Evolutionary conservation across 371 early-diverging fungal species (phyloP).

Genomic region (Lichtheimia ornata): DNA sequence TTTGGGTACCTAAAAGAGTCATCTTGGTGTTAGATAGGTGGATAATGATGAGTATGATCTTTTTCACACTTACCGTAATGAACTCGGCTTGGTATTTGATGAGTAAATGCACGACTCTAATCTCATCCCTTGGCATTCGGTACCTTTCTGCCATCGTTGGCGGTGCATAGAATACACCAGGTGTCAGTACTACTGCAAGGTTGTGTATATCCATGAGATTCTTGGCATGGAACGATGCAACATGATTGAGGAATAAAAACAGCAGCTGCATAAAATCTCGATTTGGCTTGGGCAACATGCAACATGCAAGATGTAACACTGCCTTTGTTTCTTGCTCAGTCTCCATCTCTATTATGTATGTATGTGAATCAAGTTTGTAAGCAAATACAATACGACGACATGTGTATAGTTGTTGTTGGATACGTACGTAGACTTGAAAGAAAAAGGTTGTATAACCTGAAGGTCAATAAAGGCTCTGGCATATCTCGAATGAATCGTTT

Average conservation of each 20-base stretch:
- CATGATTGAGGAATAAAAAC: slow-evolving; percentile 79
- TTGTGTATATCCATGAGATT: slow-evolving; percentile 91
- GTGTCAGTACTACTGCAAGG: slow-evolving; percentile 89
- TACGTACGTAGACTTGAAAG: slow-evolving; percentile 61
- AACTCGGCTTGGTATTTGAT: slow-evolving; percentile 71
- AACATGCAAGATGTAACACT: slow-evolving; percentile 74
- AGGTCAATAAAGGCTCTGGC: slow-evolving; percentile 93
- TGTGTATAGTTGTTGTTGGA: neutral
- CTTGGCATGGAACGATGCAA: slow-evolving; percentile 68
- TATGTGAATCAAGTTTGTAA: neutral
- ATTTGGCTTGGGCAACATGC: slow-evolving; percentile 87
- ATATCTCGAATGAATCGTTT: slow-evolving; percentile 91
- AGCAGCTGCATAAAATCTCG: slow-evolving; percentile 86
- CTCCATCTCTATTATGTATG: slow-evolving; percentile 32
- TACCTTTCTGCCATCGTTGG: slow-evolving; percentile 32
- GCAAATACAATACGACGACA: neutral
- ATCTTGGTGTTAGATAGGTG: neutral
- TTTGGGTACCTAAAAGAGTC: slow-evolving; percentile 22
- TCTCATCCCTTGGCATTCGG: slow-evolving; percentile 54
- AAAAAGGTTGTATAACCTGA: slow-evolving; percentile 81
- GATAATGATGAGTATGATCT: neutral
- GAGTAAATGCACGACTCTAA: slow-evolving; percentile 71
- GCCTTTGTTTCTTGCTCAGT: slow-evolving; percentile 44
- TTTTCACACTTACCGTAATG: slow-evolving; percentile 52
- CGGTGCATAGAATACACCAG: slow-evolving; percentile 82